phyloP scores from a whole-genome alignment of 306 rosid genomes.

The Dicorynia guianensis region DNA sequence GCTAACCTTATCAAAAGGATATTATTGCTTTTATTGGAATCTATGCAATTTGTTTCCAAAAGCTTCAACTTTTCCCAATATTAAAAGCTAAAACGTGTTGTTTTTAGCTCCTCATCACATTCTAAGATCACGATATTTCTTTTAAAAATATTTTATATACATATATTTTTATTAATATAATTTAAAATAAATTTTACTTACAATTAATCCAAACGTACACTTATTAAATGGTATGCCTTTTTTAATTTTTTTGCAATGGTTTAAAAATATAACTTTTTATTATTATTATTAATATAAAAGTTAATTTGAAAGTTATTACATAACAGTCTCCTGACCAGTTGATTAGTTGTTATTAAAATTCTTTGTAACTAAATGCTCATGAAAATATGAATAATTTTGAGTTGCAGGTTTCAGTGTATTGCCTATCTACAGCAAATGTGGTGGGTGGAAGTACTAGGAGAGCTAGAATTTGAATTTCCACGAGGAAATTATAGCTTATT shows the following conservation, averaged over 20 bases:
- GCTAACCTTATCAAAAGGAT: background rate
- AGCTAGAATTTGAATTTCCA: constrained; percentile 78
- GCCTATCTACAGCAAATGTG: constrained; percentile 89
- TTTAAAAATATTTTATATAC: too few relatives aligned
- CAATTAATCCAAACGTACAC: too few relatives aligned
- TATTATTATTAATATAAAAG: too few relatives aligned
- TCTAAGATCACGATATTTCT: constrained; percentile 1
- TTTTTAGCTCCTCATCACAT: background rate
- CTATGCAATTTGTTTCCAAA: background rate
- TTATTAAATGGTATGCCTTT: too few relatives aligned
- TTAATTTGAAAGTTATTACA: too few relatives aligned
- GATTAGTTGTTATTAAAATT: too few relatives aligned
- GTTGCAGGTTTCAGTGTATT: constrained; percentile 64
- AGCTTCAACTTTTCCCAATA: background rate
- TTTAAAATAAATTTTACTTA: too few relatives aligned
- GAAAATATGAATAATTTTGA: background rate
- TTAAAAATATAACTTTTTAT: too few relatives aligned
- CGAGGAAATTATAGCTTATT: constrained; percentile 63
- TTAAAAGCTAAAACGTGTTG: background rate
- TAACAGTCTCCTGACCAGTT: too few relatives aligned
- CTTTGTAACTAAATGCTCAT: too few relatives aligned
- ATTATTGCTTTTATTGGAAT: background rate
- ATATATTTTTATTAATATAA: too few relatives aligned
- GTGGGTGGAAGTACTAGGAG: constrained; percentile 90
- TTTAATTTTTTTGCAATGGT: too few relatives aligned